Conservation (phyloP, 2,329 filamentous ascomycete species). For the Calycina herbarum region DNA sequence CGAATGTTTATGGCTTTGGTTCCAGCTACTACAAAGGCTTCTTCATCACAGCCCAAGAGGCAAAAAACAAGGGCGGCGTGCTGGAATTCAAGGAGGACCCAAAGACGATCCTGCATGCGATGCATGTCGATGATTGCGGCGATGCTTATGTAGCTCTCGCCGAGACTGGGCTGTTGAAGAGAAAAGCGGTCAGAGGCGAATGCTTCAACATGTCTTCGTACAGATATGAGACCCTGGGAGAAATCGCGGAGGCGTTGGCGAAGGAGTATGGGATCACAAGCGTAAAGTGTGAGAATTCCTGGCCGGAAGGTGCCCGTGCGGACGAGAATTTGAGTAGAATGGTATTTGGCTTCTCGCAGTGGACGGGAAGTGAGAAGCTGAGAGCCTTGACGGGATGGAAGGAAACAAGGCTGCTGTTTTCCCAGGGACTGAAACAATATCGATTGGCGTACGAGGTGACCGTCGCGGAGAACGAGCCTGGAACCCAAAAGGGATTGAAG, state of each 20-base stretch:
- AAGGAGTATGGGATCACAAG: constrained; percentile 43
- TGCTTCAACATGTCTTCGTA: constrained; percentile 48
- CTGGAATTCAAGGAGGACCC: constrained; percentile 40
- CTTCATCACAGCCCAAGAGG: constrained; percentile 37
- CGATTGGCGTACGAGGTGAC: constrained; percentile 17
- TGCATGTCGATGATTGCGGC: constrained; percentile 51
- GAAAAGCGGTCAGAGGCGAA: constrained; percentile 40
- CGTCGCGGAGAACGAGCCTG: background rate
- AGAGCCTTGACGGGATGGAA: constrained; percentile 21
- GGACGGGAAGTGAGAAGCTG: constrained; percentile 22
- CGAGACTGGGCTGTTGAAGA: constrained; percentile 33
- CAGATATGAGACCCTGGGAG: constrained; percentile 46
- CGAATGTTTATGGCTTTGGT: constrained; percentile 47
- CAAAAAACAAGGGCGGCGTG: constrained; percentile 20
- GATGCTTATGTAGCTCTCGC: constrained; percentile 50
- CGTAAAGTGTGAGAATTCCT: constrained; percentile 25
- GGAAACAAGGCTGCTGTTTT: constrained; percentile 22
- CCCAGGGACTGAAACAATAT: constrained; percentile 17
- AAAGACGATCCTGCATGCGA: constrained; percentile 46
- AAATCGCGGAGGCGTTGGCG: constrained; percentile 43
- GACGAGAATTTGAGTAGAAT: constrained; percentile 12
- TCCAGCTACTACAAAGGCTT: constrained; percentile 40
- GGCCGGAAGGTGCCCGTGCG: constrained; percentile 6
- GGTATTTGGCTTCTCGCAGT: constrained; percentile 23
- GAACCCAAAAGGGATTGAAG: background rate